phyloP scores from a whole-genome alignment of 306 rosid genomes.

The Prunus davidiana region DNA sequence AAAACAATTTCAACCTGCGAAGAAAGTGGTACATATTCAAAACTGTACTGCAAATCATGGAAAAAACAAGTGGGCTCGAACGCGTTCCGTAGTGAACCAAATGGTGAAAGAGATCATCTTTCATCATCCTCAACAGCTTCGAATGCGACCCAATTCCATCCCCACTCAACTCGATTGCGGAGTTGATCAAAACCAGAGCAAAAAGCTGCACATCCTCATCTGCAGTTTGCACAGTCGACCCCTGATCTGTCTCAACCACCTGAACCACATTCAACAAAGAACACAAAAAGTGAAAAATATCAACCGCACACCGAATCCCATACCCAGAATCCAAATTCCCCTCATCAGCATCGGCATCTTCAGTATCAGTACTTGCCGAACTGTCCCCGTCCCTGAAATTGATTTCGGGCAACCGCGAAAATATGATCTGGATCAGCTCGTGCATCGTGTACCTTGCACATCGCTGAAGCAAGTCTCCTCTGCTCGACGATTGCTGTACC shows the following conservation, averaged over 20 bases:
- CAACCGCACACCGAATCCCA: conserved; percentile 67
- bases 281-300: conserved; percentile 75
- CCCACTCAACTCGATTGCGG: conserved; percentile 76
- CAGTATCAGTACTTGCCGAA: conserved; percentile 43
- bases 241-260: conserved; percentile 48
- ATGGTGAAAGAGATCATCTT: conserved; percentile 87
- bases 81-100: conserved; percentile 74
- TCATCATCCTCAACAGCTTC: conserved; percentile 79
- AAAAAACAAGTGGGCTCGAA: conserved; percentile 71
- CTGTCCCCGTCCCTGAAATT: conserved; percentile 37
- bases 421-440: conserved; percentile 70
- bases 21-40: conserved; percentile 79
- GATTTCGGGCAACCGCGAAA: conserved; percentile 55
- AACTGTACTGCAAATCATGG: conserved; percentile 94
- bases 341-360: conserved; percentile 38
- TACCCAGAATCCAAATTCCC: conserved; percentile 41
- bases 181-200: conserved; percentile 68
- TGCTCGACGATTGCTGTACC: conserved; percentile 57
- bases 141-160: conserved; percentile 73
- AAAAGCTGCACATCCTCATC: conserved; percentile 87
- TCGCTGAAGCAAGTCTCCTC: conserved; percentile 74
- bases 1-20: conserved; percentile 46
- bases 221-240: conserved; percentile 42
- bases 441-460: conserved; percentile 76
- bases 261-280: conserved; percentile 79